phyloP scores from a whole-genome alignment of 2,329 filamentous ascomycete species.

The Dactylellina sp. region DNA sequence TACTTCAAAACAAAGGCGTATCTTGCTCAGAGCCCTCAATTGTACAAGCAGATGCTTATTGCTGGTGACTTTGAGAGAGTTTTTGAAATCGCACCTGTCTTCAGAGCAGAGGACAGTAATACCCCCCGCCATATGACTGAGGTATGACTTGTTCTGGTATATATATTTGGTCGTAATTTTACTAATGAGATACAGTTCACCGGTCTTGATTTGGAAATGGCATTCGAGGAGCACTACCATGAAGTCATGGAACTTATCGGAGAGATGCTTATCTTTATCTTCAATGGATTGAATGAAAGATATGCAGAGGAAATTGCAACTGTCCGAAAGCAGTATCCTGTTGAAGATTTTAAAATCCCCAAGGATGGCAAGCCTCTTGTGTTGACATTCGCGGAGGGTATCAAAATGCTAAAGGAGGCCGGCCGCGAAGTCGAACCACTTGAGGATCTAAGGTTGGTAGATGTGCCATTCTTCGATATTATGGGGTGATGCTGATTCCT shows the following conservation, averaged over 20 bases:
- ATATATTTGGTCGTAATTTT: neutral
- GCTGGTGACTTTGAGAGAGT: conserved; percentile 81
- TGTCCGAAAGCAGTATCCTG: conserved; percentile 79
- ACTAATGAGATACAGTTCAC: conserved; percentile 71
- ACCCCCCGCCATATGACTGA: conserved; percentile 87
- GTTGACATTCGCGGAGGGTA: conserved; percentile 81
- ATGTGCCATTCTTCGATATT: neutral
- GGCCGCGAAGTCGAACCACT: conserved; percentile 80
- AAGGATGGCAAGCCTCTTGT: conserved; percentile 76
- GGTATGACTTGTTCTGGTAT: conserved; percentile 62
- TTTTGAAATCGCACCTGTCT: conserved; percentile 82
- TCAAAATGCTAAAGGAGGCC: conserved; percentile 80
- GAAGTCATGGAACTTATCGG: conserved; percentile 80
- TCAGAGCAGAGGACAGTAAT: conserved; percentile 87
- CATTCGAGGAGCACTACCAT: conserved; percentile 81
- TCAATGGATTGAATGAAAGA: conserved; percentile 76
- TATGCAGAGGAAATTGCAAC: conserved; percentile 79
- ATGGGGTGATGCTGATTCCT: conserved; percentile 1
- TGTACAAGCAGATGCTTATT: conserved; percentile 90
- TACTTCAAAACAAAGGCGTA: conserved; percentile 89
- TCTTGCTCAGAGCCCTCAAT: conserved; percentile 83
- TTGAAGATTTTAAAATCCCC: conserved; percentile 80
- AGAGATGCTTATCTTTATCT: conserved; percentile 80
- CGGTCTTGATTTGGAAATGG: conserved; percentile 90
- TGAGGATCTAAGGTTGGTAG: conserved; percentile 75